phyloP scores from a whole-genome alignment of 169 alveolate genomes.

The Plasmodium berghei region DNA sequence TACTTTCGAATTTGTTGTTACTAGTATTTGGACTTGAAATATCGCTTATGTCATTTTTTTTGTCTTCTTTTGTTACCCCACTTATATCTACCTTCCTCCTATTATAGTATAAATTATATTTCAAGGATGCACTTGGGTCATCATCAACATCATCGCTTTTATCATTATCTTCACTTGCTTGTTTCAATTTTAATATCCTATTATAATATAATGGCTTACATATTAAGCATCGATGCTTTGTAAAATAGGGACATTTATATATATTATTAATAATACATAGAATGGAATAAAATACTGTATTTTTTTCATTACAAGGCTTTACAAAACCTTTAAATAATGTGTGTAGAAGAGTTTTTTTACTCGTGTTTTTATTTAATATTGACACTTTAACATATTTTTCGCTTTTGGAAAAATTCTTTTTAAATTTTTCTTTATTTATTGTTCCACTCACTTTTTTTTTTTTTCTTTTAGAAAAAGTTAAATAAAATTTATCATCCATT shows the following conservation, averaged over 20 bases:
- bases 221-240: slow-evolving; percentile 67
- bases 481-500: slow-evolving; percentile 67
- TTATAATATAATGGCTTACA: slow-evolving; percentile 55
- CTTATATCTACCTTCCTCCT: slow-evolving; percentile 18
- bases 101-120: slow-evolving; percentile 40
- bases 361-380: slow-evolving; percentile 34
- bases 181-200: slow-evolving; percentile 8
- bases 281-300: slow-evolving; percentile 61
- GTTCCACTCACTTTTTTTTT: slow-evolving; percentile 68
- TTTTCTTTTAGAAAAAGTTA: slow-evolving; percentile 59
- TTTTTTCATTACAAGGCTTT: slow-evolving; percentile 69
- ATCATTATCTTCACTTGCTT: not conserved
- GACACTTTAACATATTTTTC: slow-evolving; percentile 61
- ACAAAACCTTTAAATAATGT: slow-evolving; percentile 72
- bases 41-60: not conserved
- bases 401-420: slow-evolving; percentile 49
- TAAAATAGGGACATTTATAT: slow-evolving; percentile 63
- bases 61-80: slow-evolving; percentile 6
- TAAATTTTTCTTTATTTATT: slow-evolving; percentile 63
- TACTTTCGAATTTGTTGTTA: not conserved
- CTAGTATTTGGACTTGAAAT: not conserved
- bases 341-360: slow-evolving; percentile 58
- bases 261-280: slow-evolving; percentile 69
- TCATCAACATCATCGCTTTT: slow-evolving; percentile 9
- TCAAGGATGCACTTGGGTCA: slow-evolving; percentile 14